Evolutionary conservation across 345 rosid genomes (phyloP), one percentile per base, ranked within the genome.

Genomic region (Citrus medica): DNA sequence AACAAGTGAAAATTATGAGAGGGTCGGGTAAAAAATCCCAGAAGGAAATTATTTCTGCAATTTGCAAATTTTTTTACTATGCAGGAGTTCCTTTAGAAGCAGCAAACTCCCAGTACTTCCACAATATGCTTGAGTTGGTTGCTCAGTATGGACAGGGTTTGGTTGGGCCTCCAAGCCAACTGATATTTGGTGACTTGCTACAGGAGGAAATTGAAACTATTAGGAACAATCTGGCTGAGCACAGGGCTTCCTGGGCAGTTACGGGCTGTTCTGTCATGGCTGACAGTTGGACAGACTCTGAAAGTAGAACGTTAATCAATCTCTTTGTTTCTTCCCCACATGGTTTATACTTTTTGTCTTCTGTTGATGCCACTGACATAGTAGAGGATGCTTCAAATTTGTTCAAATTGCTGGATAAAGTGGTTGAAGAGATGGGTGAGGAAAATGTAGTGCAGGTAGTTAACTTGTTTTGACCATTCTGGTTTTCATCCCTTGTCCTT

Each of bases 261-360:
- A 83, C 91, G 38, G 91, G 93, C 28, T 90, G 92, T 82, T 88
- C 93, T 70, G 67, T 90, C 59, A 58, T 90, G 87, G 87, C 88
- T 19, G 90, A 87, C 76, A 82, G 86, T 79, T 85, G 90, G 90
- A 71, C 27, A 1, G 83, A 85, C 78, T 27, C 66, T 10, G 78
- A 80, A 53, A 85, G 85, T 65, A 81, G 88, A 77, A 79, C 83
- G 69, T 70, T 74, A 32, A 77, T 87, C 46, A 87, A 87, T 80
- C 67, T 85, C 62, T 76, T 83, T 76, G 86, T 80, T 38, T 87
- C 84, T 79, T 87, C 86, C 48, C 86, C 88, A 19, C 85, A 73
- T 33, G 86, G 88, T 73, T 68, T 80, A 40, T 87, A 82, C 67
- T 87, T 87, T 80, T 82, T 87, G 75, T 84, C 85, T 69, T 85